Conservation (phyloP, 208 protist species). For the Strigomonas galati region DNA sequence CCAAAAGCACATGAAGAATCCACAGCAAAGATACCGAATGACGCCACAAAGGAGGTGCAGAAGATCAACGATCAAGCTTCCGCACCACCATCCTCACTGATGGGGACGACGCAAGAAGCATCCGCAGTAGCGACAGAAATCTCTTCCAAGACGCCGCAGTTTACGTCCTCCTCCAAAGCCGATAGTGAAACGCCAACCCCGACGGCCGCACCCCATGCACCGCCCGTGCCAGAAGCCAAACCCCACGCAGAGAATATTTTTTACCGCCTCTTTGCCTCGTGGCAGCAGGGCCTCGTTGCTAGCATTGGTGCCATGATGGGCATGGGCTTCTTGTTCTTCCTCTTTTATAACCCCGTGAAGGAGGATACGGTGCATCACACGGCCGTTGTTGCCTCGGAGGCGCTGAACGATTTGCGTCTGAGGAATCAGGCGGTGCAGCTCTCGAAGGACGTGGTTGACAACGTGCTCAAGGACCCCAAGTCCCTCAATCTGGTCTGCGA, state of each 20-base stretch:
- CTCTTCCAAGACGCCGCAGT: too few relatives aligned
- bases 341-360: conserved; percentile 83
- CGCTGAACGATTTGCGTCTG: conserved; percentile 61
- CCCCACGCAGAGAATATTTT: conserved; percentile 16
- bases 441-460: conserved; percentile 78
- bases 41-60: too few relatives aligned
- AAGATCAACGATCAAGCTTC: too few relatives aligned
- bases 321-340: conserved; percentile 68
- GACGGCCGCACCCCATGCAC: not conserved
- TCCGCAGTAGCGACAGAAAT: too few relatives aligned
- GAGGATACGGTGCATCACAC: conserved; percentile 91
- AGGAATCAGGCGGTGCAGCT: conserved; percentile 64
- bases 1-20: too few relatives aligned
- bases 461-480: conserved; percentile 65
- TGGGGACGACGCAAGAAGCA: too few relatives aligned
- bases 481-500: conserved; percentile 62
- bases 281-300: conserved; percentile 85
- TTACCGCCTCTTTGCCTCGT: conserved; percentile 62
- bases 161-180: not conserved
- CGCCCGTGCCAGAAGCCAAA: not conserved
- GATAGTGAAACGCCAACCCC: not conserved
- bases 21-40: too few relatives aligned
- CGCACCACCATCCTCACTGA: too few relatives aligned
- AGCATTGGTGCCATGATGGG: conserved; percentile 85
- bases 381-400: conserved; percentile 79